Percentiles rank a stretch among this genome's conserved stretches.
Evolutionary conservation across 2,329 filamentous ascomycete genomes (phyloP).

Genomic region (Talaromyces amestolkiae): DNA sequence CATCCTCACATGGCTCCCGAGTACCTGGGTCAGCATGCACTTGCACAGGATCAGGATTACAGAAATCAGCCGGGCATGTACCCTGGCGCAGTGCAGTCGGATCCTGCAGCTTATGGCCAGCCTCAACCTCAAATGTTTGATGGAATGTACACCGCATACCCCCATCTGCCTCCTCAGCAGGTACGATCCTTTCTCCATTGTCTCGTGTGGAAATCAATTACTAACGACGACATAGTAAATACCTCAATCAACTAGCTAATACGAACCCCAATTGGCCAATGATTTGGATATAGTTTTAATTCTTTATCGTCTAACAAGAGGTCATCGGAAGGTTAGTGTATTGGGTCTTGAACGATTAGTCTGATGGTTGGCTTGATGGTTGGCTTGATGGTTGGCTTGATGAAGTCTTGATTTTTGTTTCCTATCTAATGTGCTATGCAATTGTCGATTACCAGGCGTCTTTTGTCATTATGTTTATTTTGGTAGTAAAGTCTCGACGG

Average conservation of each 20-base stretch:
- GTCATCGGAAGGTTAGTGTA: neutral
- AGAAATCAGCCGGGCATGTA: slow-evolving; percentile 79
- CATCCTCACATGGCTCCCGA: slow-evolving; percentile 58
- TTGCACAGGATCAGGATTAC: slow-evolving; percentile 73
- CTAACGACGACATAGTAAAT: slow-evolving; percentile 2
- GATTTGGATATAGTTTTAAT: neutral
- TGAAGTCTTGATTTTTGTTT: neutral
- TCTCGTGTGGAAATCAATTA: neutral
- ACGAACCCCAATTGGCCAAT: neutral
- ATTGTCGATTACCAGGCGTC: slow-evolving; percentile 10
- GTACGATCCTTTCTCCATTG: slow-evolving; percentile 49
- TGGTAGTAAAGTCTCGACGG: slow-evolving; percentile 7
- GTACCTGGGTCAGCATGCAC: slow-evolving; percentile 57
- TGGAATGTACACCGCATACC: slow-evolving; percentile 76
- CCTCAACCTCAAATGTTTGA: slow-evolving; percentile 75
- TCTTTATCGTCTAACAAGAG: neutral
- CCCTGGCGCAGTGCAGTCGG: slow-evolving; percentile 71
- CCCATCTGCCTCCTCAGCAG: slow-evolving; percentile 77
- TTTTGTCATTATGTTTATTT: slow-evolving; percentile 7
- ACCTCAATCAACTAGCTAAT: neutral
- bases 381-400: slow-evolving; percentile 11
- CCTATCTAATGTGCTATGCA: slow-evolving; percentile 7
- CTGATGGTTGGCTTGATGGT: slow-evolving; percentile 10
- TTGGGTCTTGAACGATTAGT: slow-evolving; percentile 4
- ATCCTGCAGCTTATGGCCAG: slow-evolving; percentile 72